Percentiles rank a stretch among this genome's conserved stretches.
Evolutionary conservation across 1,139 yeast species (phyloP).

Genomic region (Sugiyamaella japonica): DNA sequence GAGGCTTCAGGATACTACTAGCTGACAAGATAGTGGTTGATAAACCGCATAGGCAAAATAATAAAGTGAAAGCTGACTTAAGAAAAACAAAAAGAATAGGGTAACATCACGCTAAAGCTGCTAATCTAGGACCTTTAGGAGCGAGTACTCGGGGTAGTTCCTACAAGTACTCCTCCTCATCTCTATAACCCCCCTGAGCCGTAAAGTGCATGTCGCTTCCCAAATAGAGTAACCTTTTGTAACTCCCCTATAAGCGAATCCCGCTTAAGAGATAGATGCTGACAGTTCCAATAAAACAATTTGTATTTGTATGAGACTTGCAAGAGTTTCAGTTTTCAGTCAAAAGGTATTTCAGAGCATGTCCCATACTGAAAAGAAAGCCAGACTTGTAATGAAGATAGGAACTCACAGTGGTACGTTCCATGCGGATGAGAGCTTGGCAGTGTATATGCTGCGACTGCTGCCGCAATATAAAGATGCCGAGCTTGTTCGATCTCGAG

Average conservation of each 20-base stretch:
- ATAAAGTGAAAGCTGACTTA: too few species aligned
- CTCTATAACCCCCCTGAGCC: too few species aligned
- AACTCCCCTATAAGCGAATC: not conserved
- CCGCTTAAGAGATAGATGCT: not conserved
- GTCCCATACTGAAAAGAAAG: slow-evolving; percentile 20
- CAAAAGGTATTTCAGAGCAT: not conserved
- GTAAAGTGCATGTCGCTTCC: too few species aligned
- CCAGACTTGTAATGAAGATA: slow-evolving; percentile 46
- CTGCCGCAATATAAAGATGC: slow-evolving; percentile 71
- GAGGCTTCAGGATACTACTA: too few species aligned
- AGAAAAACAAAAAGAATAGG: too few species aligned
- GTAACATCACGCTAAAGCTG: too few species aligned
- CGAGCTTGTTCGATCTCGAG: slow-evolving; percentile 76
- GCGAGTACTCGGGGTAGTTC: too few species aligned
- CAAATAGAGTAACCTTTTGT: too few species aligned
- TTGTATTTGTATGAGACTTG: slow-evolving; percentile 4
- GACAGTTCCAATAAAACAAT: not conserved
- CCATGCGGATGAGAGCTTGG: slow-evolving; percentile 98
- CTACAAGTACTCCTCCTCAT: too few species aligned
- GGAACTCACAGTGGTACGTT: slow-evolving; percentile 95
- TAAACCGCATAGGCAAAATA: too few species aligned
- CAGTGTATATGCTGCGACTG: slow-evolving; percentile 78
- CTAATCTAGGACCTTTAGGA: too few species aligned
- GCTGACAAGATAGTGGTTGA: too few species aligned
- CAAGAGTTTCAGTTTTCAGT: not conserved